Percentiles rank a stretch among this genome's conserved stretches.
phyloP scores from a whole-genome alignment of 352 stramenopile genomes.

The Pythium plurisporium region DNA sequence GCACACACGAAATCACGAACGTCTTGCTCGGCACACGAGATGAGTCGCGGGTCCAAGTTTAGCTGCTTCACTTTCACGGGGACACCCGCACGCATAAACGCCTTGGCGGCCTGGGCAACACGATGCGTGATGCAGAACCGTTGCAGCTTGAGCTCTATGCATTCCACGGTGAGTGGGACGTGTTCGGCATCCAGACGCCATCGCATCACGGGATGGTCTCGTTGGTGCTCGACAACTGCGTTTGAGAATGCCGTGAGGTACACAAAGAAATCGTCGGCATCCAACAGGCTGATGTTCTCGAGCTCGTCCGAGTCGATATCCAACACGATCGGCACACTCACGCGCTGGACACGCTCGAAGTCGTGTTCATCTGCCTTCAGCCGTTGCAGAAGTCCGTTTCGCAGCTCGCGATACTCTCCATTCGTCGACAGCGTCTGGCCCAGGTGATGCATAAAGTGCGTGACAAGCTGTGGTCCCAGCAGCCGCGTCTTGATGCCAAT shows the following conservation, averaged over 20 bases:
- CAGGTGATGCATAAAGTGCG: not conserved
- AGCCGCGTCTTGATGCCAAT: slow-evolving; percentile 1
- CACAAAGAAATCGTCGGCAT: slow-evolving; percentile 14
- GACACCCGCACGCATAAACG: not conserved
- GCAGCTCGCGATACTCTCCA: not conserved
- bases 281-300: not conserved
- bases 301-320: not conserved
- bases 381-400: not conserved
- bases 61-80: slow-evolving; percentile 1
- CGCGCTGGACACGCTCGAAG: not conserved
- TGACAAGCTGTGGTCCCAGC: not conserved
- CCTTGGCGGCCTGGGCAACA: slow-evolving; percentile 4
- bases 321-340: not conserved
- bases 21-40: slow-evolving; percentile 10
- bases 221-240: not conserved
- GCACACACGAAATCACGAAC: not conserved
- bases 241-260: not conserved
- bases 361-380: not conserved
- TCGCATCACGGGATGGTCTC: too few species aligned
- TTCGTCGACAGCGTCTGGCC: not conserved
- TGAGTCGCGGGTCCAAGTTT: slow-evolving; percentile 10
- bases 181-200: not conserved
- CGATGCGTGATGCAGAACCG: slow-evolving; percentile 15
- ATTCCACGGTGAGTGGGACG: not conserved
- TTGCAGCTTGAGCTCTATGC: not conserved